Percentiles rank a stretch among this genome's conserved stretches.
These are phyloP conservation scores for Claviceps sp. DNA, from an alignment of 2,329 filamentous ascomycete genomes.

Conservation along the genomic window DNA sequence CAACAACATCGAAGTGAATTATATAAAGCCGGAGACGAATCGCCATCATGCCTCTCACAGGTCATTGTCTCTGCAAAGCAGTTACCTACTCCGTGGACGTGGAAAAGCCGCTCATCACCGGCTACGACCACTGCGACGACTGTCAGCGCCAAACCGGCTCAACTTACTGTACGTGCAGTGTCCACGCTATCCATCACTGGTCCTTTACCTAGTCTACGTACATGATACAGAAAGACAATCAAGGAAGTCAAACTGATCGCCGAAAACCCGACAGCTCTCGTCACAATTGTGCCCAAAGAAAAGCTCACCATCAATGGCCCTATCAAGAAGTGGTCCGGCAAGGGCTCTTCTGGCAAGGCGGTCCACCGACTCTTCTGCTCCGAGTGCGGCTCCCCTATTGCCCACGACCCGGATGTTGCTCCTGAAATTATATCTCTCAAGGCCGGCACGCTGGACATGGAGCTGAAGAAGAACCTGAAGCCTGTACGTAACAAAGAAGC, in stretches of 20 bases:
- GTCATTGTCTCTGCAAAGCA: constrained; percentile 59
- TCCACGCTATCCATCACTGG: no score
- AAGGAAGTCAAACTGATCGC: constrained; percentile 19
- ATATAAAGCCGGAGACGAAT: neutral
- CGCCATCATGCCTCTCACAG: constrained; percentile 47
- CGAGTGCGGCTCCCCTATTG: constrained; percentile 56
- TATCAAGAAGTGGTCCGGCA: constrained; percentile 49
- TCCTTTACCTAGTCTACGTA: no score
- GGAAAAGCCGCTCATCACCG: constrained; percentile 38
- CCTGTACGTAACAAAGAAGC: constrained; percentile 30
- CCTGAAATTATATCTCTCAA: constrained; percentile 57
- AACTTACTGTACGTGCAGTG: constrained; percentile 43
- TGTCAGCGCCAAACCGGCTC: constrained; percentile 58
- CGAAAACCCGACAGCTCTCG: constrained; percentile 36
- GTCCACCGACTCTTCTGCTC: constrained; percentile 58
- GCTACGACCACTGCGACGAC: constrained; percentile 61
- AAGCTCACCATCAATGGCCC: constrained; percentile 50
- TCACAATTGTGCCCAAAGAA: constrained; percentile 52
- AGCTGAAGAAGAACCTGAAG: constrained; percentile 56
- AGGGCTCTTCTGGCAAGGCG: constrained; percentile 44
- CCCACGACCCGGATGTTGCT: constrained; percentile 58
- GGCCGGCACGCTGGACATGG: constrained; percentile 47
- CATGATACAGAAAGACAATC: neutral
- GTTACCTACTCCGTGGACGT: constrained; percentile 52
- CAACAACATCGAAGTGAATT: neutral